Base-by-base conservation (phyloP, 1,284 basidiomycete genomes). In the Ceratobasidium sp. region DNA sequence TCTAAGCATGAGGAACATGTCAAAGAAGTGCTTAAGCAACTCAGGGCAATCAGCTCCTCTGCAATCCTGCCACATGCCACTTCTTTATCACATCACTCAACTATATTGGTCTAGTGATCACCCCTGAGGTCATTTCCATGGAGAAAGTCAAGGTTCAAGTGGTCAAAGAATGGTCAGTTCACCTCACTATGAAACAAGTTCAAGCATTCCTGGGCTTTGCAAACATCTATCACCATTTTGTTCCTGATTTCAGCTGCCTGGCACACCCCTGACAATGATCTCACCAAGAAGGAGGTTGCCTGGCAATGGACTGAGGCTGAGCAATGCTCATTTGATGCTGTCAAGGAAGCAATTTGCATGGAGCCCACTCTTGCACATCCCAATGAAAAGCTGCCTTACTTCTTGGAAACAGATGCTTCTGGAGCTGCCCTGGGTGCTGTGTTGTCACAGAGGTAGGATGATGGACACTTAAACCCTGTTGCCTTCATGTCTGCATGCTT, bases 161-260 rank as follows among this genome's bases (percentile, higher is more conserved):
- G 4, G 70, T 79, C 45, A 42, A 53, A 1, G 53, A 70, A 0
- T 79, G 78, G 78, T 74, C 74, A 6, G 20, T 35, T 1, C 78
- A 76, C 0, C 69, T 20, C 2, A 74, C 42, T 12, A 69, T 77
- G 29, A 71, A 64, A 27, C 70, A 77, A 34, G 38, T 76, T 20
- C 74, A 75, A 55, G 38, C 47, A n/a, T n/a, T n/a, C n/a, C n/a
- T n/a, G n/a, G n/a, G n/a, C n/a, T n/a, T n/a, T n/a, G n/a, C n/a
- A n/a, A 3, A 78, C 79, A 70, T 49, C 79, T 1, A 78, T 78
- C 12, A 73, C 79, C 25, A 73, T n/a, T 79, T 79, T 70, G 75
- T 80, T 42, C 38, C 62, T 8, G 50, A 72, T 27, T 80, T 74
- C 71, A 73, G 77, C 0, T 34, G 67, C 13, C 73, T 77, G n/a